Conservation (phyloP, 2,329 filamentous ascomycete genomes). For the Pseudogymnoascus sp. region DNA sequence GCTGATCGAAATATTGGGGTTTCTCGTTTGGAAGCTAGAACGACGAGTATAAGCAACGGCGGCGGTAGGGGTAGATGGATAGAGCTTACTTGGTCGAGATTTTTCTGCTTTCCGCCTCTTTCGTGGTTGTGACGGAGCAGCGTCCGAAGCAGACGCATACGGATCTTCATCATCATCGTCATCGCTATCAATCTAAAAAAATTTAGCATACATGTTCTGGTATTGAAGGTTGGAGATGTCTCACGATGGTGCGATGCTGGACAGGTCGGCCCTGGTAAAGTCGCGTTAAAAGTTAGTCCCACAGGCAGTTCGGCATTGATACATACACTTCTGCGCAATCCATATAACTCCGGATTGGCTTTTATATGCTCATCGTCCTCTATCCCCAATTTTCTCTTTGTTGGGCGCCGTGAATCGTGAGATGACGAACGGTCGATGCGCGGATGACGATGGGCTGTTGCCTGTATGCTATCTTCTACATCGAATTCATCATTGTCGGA, state of each 20-base stretch:
- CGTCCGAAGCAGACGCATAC: constrained; percentile 68
- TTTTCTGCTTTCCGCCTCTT: constrained; percentile 64
- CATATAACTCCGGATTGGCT: constrained; percentile 91
- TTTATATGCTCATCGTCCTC: constrained; percentile 78
- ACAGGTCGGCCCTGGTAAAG: constrained; percentile 43
- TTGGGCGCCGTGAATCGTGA: constrained; percentile 57
- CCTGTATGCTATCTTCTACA: constrained; percentile 55
- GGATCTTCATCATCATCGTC: constrained; percentile 37
- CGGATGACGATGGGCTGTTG: constrained; percentile 31
- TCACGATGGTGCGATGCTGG: constrained; percentile 47
- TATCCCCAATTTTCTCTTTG: constrained; percentile 64
- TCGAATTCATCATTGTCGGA: constrained; percentile 71
- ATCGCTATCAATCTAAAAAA: constrained; percentile 48
- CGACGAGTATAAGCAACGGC: constrained; percentile 17
- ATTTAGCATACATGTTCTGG: constrained; percentile 19
- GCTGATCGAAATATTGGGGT: constrained; percentile 49
- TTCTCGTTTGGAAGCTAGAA: constrained; percentile 51
- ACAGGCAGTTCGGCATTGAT: constrained; percentile 27
- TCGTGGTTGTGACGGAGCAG: constrained; percentile 41
- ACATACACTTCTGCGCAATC: constrained; percentile 82
- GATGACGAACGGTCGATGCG: constrained; percentile 57
- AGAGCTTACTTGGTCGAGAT: constrained; percentile 54
- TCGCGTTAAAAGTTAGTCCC: constrained; percentile 11
- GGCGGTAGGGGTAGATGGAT: constrained; percentile 12
- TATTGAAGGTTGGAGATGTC: constrained; percentile 22